Conservation (phyloP, 2,329 filamentous ascomycete genomes). For the Bipolaris sorokiniana region DNA sequence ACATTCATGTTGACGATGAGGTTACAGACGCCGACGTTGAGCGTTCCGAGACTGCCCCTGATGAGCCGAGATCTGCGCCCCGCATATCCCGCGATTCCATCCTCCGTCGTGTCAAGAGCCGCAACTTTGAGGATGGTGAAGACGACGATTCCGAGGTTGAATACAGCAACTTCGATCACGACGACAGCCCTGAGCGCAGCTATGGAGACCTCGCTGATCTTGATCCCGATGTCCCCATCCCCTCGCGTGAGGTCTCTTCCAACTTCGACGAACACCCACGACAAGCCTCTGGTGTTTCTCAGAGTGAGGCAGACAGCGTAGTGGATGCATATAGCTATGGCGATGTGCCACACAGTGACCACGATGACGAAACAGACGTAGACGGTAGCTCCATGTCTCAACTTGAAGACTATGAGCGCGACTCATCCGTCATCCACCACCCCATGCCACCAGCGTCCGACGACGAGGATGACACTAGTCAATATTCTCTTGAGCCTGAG, state of each 20-base stretch:
- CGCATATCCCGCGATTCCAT: constrained; percentile 95
- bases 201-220: constrained; percentile 61
- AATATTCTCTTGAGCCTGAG: constrained; percentile 58
- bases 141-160: constrained; percentile 36
- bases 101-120: constrained; percentile 79
- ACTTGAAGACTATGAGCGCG: constrained; percentile 51
- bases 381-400: constrained; percentile 58
- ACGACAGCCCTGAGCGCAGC: constrained; percentile 64
- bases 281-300: constrained; percentile 66
- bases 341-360: constrained; percentile 66
- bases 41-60: constrained; percentile 32
- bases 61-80: constrained; percentile 67
- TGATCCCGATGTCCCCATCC: constrained; percentile 89
- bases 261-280: constrained; percentile 64
- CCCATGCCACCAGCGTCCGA: constrained; percentile 38
- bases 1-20: constrained; percentile 19
- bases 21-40: constrained; percentile 44
- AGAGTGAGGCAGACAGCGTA: constrained; percentile 57
- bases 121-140: constrained; percentile 63
- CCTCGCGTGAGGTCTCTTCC: constrained; percentile 75
- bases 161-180: constrained; percentile 45
- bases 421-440: constrained; percentile 65
- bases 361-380: constrained; percentile 60
- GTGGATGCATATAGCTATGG: constrained; percentile 66
- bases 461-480: constrained; percentile 63